Conservation (phyloP, 2,329 filamentous ascomycete genomes). For the Rachicladosporium sp. region DNA sequence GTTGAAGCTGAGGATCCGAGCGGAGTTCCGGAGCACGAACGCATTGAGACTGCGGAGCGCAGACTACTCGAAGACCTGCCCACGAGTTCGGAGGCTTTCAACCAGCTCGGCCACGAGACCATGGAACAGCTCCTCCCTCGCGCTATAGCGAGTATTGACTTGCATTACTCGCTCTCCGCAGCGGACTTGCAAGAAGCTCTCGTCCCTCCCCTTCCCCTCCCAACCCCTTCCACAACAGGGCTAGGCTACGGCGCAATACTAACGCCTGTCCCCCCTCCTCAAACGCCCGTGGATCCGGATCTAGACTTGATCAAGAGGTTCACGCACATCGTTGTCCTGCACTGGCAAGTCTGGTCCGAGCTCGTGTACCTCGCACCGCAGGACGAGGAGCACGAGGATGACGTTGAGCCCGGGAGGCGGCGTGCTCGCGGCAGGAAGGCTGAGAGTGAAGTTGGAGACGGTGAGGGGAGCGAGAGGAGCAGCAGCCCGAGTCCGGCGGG, state of each 20-base stretch:
- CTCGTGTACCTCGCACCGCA: conserved; percentile 47
- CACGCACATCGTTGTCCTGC: conserved; percentile 70
- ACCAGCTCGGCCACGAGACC: conserved; percentile 16
- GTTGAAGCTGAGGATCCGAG: conserved; percentile 16
- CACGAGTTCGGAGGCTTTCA: conserved; percentile 16
- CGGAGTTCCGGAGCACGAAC: conserved; percentile 11
- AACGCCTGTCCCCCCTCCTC: conserved; percentile 1
- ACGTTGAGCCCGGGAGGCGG: too few species aligned
- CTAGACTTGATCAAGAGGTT: conserved; percentile 61
- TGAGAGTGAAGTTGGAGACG: too few species aligned
- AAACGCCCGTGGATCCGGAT: conserved; percentile 13
- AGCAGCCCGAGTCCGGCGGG: too few species aligned
- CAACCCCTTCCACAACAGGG: neutral
- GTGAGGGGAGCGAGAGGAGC: too few species aligned
- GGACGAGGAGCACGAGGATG: too few species aligned
- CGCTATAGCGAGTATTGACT: conserved; percentile 21
- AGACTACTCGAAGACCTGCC: conserved; percentile 23
- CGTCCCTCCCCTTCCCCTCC: conserved; percentile 12
- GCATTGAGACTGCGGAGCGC: conserved; percentile 24
- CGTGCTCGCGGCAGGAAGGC: too few species aligned
- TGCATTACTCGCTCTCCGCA: conserved; percentile 26
- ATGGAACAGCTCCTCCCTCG: conserved; percentile 24
- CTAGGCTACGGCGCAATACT: conserved; percentile 5
- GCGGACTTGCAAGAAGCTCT: conserved; percentile 34
- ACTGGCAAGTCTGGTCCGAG: conserved; percentile 80